Percentiles rank a stretch among this genome's conserved stretches.
Evolutionary conservation across 2,329 filamentous ascomycete species (phyloP).

Genomic region (Malbranchea zuffiana): DNA sequence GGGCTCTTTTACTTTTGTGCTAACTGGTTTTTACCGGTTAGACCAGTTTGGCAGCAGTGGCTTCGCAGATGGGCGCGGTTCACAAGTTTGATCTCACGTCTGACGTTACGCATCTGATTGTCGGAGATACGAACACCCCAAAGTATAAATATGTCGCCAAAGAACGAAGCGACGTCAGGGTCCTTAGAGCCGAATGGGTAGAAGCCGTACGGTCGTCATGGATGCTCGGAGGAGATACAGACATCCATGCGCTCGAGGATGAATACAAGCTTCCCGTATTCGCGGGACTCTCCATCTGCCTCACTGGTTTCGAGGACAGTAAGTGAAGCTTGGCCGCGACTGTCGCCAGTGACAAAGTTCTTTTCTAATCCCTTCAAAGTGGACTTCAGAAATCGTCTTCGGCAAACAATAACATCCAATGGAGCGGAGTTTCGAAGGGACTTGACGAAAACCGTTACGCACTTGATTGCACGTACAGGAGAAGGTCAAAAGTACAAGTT

Average conservation of each 20-base stretch:
- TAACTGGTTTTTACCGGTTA: neutral
- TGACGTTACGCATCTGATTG: conserved; percentile 87
- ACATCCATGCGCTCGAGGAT: conserved; percentile 58
- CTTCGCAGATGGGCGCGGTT: conserved; percentile 69
- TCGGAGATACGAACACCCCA: conserved; percentile 76
- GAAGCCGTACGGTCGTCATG: conserved; percentile 68
- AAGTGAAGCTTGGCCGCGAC: conserved; percentile 20
- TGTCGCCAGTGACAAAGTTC: neutral
- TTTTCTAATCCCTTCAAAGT: conserved; percentile 2
- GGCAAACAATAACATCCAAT: conserved; percentile 54
- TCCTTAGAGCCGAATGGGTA: conserved; percentile 75
- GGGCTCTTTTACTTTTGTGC: conserved; percentile 2
- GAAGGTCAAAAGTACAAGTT: conserved; percentile 84
- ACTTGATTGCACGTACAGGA: conserved; percentile 69
- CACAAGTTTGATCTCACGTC: conserved; percentile 91
- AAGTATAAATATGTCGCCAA: conserved; percentile 95
- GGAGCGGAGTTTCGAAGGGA: conserved; percentile 83
- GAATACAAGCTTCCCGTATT: conserved; percentile 39
- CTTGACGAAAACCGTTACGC: conserved; percentile 73
- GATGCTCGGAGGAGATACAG: conserved; percentile 66
- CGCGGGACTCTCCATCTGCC: conserved; percentile 49
- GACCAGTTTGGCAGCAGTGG: conserved; percentile 37
- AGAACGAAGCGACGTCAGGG: conserved; percentile 73
- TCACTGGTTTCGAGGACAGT: conserved; percentile 61
- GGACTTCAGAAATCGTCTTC: conserved; percentile 55